Evolutionary conservation across 2,329 filamentous ascomycete species (phyloP).

Genomic region (Chalara sp.): DNA sequence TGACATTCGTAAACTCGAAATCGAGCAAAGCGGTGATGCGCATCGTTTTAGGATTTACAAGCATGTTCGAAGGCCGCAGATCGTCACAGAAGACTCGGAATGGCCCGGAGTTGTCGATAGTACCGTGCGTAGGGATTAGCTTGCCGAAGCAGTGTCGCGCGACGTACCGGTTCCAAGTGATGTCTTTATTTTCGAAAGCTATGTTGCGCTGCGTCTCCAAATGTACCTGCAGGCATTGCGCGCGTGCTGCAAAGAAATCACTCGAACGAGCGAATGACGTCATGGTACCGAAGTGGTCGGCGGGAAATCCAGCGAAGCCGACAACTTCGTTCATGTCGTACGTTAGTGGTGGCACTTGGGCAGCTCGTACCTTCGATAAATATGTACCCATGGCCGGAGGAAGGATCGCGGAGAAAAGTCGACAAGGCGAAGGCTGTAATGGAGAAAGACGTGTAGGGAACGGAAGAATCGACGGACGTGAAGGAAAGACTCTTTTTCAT

Average conservation of each 20-base stretch:
- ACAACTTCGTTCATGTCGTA: constrained; percentile 36
- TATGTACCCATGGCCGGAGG: too few relatives aligned
- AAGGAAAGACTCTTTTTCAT: too few relatives aligned
- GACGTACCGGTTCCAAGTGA: constrained; percentile 26
- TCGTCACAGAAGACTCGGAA: constrained; percentile 14
- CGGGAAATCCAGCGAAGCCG: constrained; percentile 17
- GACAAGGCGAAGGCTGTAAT: too few relatives aligned
- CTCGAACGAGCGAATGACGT: constrained; percentile 26
- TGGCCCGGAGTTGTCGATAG: constrained; percentile 6
- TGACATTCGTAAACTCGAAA: constrained; percentile 15
- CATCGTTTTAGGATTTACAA: constrained; percentile 10
- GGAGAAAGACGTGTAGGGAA: too few relatives aligned
- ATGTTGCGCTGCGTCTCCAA: constrained; percentile 33
- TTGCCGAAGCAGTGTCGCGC: constrained; percentile 14
- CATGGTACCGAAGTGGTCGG: constrained; percentile 16
- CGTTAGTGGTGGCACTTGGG: constrained; percentile 35
- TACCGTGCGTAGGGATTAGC: constrained; percentile 5
- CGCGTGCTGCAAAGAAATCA: constrained; percentile 33
- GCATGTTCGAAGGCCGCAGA: constrained; percentile 12
- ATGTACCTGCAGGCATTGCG: constrained; percentile 36
- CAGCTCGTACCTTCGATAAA: too few relatives aligned
- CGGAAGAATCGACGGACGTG: too few relatives aligned
- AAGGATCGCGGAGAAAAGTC: too few relatives aligned
- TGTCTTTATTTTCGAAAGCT: constrained; percentile 24
- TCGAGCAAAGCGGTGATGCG: constrained; percentile 12